Conservation (phyloP, 2,329 filamentous ascomycete species). For the Scedosporium aurantiacum region DNA sequence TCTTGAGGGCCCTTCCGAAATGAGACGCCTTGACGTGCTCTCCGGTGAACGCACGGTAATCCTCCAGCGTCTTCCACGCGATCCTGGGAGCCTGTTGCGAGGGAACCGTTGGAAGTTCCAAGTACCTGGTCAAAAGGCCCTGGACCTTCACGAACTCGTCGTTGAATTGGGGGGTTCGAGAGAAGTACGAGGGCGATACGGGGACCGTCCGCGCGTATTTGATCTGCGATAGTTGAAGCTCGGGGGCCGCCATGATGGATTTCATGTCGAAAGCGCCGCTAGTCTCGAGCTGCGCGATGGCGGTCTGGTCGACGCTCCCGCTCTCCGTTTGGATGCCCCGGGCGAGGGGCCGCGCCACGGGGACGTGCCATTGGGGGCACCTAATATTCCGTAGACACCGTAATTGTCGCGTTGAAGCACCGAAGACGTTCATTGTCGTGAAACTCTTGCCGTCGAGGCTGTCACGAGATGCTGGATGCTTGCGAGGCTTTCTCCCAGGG, state of each 20-base stretch:
- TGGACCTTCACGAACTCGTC: slow-evolving; percentile 71
- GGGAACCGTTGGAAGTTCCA: slow-evolving; percentile 58
- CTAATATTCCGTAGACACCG: slow-evolving; percentile 21
- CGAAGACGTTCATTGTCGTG: slow-evolving; percentile 10
- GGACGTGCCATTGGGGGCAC: background rate
- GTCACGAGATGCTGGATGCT: background rate
- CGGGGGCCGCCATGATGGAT: slow-evolving; percentile 10
- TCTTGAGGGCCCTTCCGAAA: slow-evolving; percentile 64
- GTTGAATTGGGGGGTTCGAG: slow-evolving; percentile 71
- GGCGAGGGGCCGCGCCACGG: slow-evolving; percentile 1
- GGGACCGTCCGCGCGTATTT: slow-evolving; percentile 65
- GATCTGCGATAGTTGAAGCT: slow-evolving; percentile 9
- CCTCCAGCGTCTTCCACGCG: slow-evolving; percentile 68
- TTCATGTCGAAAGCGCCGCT: slow-evolving; percentile 6
- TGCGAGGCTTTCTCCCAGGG: background rate
- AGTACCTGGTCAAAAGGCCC: slow-evolving; percentile 59
- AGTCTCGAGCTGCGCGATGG: background rate
- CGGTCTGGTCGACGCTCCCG: background rate
- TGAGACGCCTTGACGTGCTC: slow-evolving; percentile 66
- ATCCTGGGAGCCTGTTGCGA: slow-evolving; percentile 57
- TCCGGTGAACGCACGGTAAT: slow-evolving; percentile 61
- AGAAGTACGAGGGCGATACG: slow-evolving; percentile 88
- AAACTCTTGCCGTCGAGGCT: background rate
- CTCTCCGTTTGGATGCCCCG: slow-evolving; percentile 3
- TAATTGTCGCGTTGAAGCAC: slow-evolving; percentile 18